Evolutionary conservation across 1,139 yeast species (phyloP).

Genomic region (Magnusiomyces magnusii): DNA sequence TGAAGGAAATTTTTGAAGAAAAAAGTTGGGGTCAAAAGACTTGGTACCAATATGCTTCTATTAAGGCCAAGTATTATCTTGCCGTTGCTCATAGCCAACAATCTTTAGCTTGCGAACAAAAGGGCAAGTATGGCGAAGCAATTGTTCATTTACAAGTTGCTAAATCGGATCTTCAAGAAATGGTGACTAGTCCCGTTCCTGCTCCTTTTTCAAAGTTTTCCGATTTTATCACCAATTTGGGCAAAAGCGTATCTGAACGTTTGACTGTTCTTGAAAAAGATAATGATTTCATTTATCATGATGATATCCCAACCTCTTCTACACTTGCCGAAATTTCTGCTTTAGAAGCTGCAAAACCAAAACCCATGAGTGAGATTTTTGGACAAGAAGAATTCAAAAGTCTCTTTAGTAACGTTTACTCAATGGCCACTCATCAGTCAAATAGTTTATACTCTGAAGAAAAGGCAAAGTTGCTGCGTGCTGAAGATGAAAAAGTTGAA

Average conservation of each 20-base stretch:
- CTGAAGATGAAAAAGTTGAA: conserved; percentile 66
- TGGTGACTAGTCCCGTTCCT: conserved; percentile 23
- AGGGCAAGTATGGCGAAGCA: conserved; percentile 64
- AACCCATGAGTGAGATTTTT: conserved; percentile 46
- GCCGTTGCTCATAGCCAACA: conserved; percentile 48
- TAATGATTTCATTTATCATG: conserved; percentile 86
- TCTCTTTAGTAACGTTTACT: conserved; percentile 70
- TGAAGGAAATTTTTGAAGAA: conserved; percentile 41
- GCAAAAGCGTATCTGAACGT: conserved; percentile 38
- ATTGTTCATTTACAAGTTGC: conserved; percentile 61
- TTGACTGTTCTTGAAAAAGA: conserved; percentile 57
- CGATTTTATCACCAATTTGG: conserved; percentile 22
- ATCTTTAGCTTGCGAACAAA: conserved; percentile 43
- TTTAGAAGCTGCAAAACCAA: conserved; percentile 68
- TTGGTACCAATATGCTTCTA: conserved; percentile 39
- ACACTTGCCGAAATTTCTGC: conserved; percentile 54
- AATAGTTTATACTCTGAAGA: conserved; percentile 85
- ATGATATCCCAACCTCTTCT: conserved; percentile 53
- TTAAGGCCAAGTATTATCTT: conserved; percentile 41
- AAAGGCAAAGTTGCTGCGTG: conserved; percentile 68
- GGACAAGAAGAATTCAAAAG: conserved; percentile 44
- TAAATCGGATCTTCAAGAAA: conserved; percentile 20
- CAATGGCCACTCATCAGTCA: conserved; percentile 79
- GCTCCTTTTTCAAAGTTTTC: conserved; percentile 20
- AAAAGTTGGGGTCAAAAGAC: conserved; percentile 48